Conservation (phyloP, 768 basidiomycete genomes). For the Glaciozyma martinii region DNA sequence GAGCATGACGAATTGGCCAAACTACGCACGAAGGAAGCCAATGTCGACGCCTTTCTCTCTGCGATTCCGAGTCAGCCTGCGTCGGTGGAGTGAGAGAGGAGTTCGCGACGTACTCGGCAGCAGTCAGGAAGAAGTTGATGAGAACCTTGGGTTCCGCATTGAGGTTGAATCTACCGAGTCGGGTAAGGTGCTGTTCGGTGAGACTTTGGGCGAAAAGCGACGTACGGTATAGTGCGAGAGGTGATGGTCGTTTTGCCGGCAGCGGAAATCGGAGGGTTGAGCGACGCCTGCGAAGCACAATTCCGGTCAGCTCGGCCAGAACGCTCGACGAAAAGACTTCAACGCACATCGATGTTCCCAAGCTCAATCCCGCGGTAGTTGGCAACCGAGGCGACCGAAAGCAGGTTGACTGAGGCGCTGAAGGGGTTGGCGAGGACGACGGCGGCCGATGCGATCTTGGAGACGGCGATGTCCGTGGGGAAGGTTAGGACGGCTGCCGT, state of each 20-base stretch:
- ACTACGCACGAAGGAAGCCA: slow-evolving; percentile 39
- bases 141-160: slow-evolving; percentile 58
- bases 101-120: slow-evolving; percentile 40
- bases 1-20: slow-evolving; percentile 43
- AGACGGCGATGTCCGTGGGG: slow-evolving; percentile 54
- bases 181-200: neutral
- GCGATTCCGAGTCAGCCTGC: too few relatives aligned
- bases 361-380: slow-evolving; percentile 52
- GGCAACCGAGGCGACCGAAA: slow-evolving; percentile 50
- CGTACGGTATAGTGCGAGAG: slow-evolving; percentile 48
- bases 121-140: slow-evolving; percentile 49
- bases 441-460: slow-evolving; percentile 51
- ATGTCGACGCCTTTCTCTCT: slow-evolving; percentile 51
- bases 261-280: slow-evolving; percentile 50
- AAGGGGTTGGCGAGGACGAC: slow-evolving; percentile 63
- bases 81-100: too few relatives aligned
- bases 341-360: slow-evolving; percentile 40
- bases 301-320: too few relatives aligned
- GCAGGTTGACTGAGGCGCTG: slow-evolving; percentile 59
- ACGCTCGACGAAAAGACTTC: too few relatives aligned
- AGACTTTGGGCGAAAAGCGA: too few relatives aligned
- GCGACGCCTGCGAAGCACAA: neutral
- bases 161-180: slow-evolving; percentile 44
- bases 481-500: slow-evolving; percentile 48
- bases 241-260: slow-evolving; percentile 53